phyloP scores from a whole-genome alignment of 306 rosid genomes.

The Benincasa hispida region DNA sequence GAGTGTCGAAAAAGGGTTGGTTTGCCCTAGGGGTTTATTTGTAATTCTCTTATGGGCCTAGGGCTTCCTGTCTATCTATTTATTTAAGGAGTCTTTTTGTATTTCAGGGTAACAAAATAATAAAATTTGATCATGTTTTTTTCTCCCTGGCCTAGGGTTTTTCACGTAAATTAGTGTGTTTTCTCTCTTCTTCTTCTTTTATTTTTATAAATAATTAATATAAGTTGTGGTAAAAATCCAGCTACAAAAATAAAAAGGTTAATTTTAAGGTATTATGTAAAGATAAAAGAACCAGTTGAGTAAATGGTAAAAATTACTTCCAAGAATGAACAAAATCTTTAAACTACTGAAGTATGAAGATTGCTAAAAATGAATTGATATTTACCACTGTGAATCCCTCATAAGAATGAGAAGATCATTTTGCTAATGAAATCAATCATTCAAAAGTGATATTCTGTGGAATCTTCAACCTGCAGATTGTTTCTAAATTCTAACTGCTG shows the following conservation, averaged over 20 bases:
- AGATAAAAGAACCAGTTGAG: background rate
- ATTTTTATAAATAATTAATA: no score
- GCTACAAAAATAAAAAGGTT: background rate
- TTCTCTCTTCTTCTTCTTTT: no score
- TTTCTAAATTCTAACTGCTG: slow-evolving; percentile 2
- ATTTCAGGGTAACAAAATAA: no score
- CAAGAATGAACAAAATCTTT: background rate
- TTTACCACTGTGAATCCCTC: background rate
- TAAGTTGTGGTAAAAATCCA: background rate
- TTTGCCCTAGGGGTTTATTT: no score
- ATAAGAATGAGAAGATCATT: background rate
- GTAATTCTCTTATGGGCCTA: no score
- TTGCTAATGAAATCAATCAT: background rate
- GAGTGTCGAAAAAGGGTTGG: no score
- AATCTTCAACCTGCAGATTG: background rate
- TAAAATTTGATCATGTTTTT: no score
- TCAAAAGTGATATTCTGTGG: background rate
- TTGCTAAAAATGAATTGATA: background rate
- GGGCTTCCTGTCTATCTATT: no score
- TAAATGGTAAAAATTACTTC: background rate
- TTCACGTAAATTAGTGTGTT: no score
- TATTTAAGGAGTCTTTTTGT: no score
- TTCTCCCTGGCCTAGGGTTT: no score
- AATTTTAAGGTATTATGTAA: background rate
- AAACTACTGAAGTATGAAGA: background rate